Base-by-base conservation (phyloP, 352 stramenopile genomes). In the Globisporangium uncinulatum region DNA sequence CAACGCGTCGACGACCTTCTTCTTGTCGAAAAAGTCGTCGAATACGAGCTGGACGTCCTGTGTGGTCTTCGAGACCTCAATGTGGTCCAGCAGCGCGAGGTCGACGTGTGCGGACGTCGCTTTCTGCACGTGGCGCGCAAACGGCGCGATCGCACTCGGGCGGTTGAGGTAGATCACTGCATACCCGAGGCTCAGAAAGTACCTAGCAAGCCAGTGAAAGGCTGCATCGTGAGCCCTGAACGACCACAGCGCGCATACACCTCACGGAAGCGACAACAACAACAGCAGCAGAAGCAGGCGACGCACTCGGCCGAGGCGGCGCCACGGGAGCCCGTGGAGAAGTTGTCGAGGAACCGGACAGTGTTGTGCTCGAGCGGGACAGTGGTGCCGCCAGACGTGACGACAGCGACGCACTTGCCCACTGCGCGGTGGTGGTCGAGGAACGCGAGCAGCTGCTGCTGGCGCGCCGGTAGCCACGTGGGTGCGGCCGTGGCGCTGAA, bases 331-430 rank as follows among this genome's bases (percentile, higher is more conserved):
- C 97, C 97, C 0, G 96, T 99, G 15, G 82, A 97, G 68, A 99
- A 99, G 61, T 99, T 99, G 70, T 99, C 97, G 29, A 99, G 80
- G 71, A 96, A 99, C 44, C 97, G 89, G 36, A 99, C 97, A 3
- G 83, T 96, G 64, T 98, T 95, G 43, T 84, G 71, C 76, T 99
- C 97, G 29, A 99, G 79, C 54, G 94, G 92, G 36, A 98, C 91
- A 8, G 91, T 97, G 7, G 97, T 99, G 15, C 97, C 97, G 31
- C 97, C 97, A 0, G 87, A 98, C 19, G 94, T 98, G 13, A 99
- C 92, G 31, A 99, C 63, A 1, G 89, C 96, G 17, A 99, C 74
- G 57, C 79, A 92, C 63, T 86, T 87, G 17, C 81, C 79, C 13
- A 88, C 69, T 6, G 73, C 67, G 44, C 63, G 69, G 62, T 92